Base-by-base conservation (phyloP, 2,329 filamentous ascomycete species). In the Penicillium capsulatum region DNA sequence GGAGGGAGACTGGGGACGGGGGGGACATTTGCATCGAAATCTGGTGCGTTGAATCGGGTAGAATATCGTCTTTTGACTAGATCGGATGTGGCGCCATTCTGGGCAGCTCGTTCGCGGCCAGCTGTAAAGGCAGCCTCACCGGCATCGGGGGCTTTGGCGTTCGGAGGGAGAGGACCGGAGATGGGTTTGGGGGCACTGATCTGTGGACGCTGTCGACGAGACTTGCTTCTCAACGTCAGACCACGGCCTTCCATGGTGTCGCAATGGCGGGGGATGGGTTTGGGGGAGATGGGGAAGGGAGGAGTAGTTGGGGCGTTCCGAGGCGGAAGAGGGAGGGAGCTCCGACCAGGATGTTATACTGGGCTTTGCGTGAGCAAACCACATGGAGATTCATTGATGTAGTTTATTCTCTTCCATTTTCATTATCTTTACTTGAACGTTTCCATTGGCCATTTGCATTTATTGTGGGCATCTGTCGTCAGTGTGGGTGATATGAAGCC, bases 21-120 rank as follows among this genome's bases (percentile, higher is more conserved):
- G 13, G 88, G 79, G 14, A 78, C 79, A 40, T 77, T 80, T 51
- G 76, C 72, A 54, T 83, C 78, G 55, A 86, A 81, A 44, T 79
- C 70, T 1, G 83, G 66, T 50, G 86, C 81, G 55, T 89, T 91
- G 65, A 96, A 94, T 45, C 91, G 83, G 29, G 90, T 90, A 27
- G 92, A 97, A 67, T 97, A 98, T 54, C 92, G 77, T 54, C 89
- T 79, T 71, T 97, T 97, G 43, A 98, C 90, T 38, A 97, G 74
- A 64, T 98, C 91, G 13, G 80, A 79, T 29, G 81, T 83, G 54
- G 77, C 75, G 41, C 62, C 70, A 38, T 67, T 70, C 40, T 67
- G 60, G 46, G 68, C 67, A 27, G 67, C 63, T 38, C 68, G 61
- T 50, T 71, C 66, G 26, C 65, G 64, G 27, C 47, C 58, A 36